These are phyloP conservation scores for Tricholoma hemisulphureum DNA, from an alignment of 768 basidiomycete species.

Conservation along the genomic window DNA sequence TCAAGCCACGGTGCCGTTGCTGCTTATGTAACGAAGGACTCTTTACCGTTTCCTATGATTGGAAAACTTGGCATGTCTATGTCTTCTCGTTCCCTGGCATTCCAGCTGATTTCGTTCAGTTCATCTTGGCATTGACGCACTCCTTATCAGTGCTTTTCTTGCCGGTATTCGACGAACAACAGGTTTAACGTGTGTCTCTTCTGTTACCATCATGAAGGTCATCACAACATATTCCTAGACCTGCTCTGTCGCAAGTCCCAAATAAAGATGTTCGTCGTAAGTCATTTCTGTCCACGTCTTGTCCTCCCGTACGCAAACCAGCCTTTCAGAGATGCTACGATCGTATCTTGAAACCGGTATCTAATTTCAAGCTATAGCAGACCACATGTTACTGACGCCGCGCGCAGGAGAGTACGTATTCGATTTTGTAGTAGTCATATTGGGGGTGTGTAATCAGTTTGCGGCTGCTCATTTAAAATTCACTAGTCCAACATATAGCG, in stretches of 20 bases:
- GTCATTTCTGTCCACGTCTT: conserved; percentile 31
- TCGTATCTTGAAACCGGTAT: conserved; percentile 80
- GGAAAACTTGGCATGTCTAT: conserved; percentile 50
- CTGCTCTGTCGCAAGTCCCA: conserved; percentile 69
- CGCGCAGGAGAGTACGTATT: conserved; percentile 78
- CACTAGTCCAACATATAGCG: conserved; percentile 47
- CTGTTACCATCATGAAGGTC: not conserved
- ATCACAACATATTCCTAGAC: conserved; percentile 41
- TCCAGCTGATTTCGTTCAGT: conserved; percentile 32
- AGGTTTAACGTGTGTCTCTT: conserved; percentile 75
- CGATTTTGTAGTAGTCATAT: conserved; percentile 82
- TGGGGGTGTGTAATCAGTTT: conserved; percentile 60
- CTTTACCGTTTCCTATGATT: conserved; percentile 44
- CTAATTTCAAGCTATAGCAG: not conserved
- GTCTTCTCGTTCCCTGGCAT: not conserved
- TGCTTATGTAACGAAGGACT: conserved; percentile 15
- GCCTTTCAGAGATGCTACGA: conserved; percentile 57
- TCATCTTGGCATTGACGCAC: conserved; percentile 73
- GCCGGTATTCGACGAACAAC: conserved; percentile 85
- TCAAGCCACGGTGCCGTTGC: not conserved
- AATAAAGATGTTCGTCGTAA: conserved; percentile 88
- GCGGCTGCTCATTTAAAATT: not conserved
- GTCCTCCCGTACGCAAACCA: not conserved
- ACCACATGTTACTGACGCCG: not conserved
- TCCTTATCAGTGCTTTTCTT: conserved; percentile 76